Percentiles rank a stretch among this genome's conserved stretches.
Conservation (phyloP, 495 filamentous ascomycete species). For the Podospora pseudoanserina region DNA sequence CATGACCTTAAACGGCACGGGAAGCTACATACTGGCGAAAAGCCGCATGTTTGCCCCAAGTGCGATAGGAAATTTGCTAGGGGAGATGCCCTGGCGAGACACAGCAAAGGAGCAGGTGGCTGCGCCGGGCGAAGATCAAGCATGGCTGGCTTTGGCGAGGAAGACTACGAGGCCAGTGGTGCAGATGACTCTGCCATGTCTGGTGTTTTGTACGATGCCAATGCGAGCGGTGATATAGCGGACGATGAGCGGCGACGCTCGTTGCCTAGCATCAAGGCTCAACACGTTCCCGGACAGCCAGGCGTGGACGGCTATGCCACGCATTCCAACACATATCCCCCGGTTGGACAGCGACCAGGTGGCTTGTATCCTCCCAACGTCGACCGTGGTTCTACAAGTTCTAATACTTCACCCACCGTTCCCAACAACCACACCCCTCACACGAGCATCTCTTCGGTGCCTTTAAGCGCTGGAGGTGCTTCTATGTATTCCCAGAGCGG, state of each 20-base stretch:
- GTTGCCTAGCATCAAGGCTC: slow-evolving; percentile 69
- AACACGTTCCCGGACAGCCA: slow-evolving; percentile 56
- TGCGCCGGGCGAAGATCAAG: slow-evolving; percentile 88
- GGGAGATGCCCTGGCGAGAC: slow-evolving; percentile 88
- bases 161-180: slow-evolving; percentile 62
- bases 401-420: slow-evolving; percentile 49
- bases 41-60: slow-evolving; percentile 89
- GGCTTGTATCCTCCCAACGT: slow-evolving; percentile 61
- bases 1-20: slow-evolving; percentile 96
- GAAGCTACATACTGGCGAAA: slow-evolving; percentile 94
- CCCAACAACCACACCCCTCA: slow-evolving; percentile 44
- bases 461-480: slow-evolving; percentile 45
- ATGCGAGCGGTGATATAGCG: slow-evolving; percentile 44
- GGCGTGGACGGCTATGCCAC: slow-evolving; percentile 36
- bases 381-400: slow-evolving; percentile 48
- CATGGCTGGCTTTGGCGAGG: slow-evolving; percentile 77
- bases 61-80: slow-evolving; percentile 93
- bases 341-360: slow-evolving; percentile 50
- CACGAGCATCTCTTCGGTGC: slow-evolving; percentile 47
- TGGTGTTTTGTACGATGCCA: slow-evolving; percentile 68
- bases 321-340: slow-evolving; percentile 74
- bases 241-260: slow-evolving; percentile 52
- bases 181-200: slow-evolving; percentile 74
- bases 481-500: slow-evolving; percentile 65
- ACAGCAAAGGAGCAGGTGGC: slow-evolving; percentile 93